phyloP scores from a whole-genome alignment of 1,139 yeast genomes.

The Pneumocystis jirovecii region DNA sequence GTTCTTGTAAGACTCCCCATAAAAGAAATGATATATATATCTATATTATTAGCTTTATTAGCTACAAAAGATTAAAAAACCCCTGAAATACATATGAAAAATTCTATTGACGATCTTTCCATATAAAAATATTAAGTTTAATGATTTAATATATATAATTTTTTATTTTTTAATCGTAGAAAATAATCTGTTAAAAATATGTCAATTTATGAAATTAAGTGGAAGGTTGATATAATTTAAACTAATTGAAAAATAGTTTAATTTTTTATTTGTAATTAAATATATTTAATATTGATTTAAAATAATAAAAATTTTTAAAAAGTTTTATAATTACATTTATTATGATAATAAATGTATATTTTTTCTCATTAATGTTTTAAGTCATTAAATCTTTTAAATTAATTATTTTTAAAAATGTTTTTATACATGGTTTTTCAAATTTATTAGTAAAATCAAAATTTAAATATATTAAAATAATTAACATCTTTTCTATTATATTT shows the following conservation, averaged over 20 bases:
- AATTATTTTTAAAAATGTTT: too few species aligned
- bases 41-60: not conserved
- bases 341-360: too few species aligned
- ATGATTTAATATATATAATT: not conserved
- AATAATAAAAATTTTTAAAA: too few species aligned
- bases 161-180: not conserved
- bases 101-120: not conserved
- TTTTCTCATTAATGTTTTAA: too few species aligned
- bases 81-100: not conserved
- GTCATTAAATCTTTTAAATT: not conserved
- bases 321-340: too few species aligned
- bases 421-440: too few species aligned
- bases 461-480: not conserved
- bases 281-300: too few species aligned
- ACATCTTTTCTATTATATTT: not conserved
- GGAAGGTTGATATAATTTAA: too few species aligned
- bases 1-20: constrained; percentile 88
- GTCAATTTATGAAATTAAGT: too few species aligned
- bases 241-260: too few species aligned
- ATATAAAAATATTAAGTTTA: not conserved
- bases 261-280: too few species aligned
- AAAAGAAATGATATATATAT: not conserved
- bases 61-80: not conserved
- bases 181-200: too few species aligned
- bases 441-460: not conserved